Evolutionary conservation across 2,329 filamentous ascomycete species (phyloP).

Genomic region (Diaporthe longicolla): DNA sequence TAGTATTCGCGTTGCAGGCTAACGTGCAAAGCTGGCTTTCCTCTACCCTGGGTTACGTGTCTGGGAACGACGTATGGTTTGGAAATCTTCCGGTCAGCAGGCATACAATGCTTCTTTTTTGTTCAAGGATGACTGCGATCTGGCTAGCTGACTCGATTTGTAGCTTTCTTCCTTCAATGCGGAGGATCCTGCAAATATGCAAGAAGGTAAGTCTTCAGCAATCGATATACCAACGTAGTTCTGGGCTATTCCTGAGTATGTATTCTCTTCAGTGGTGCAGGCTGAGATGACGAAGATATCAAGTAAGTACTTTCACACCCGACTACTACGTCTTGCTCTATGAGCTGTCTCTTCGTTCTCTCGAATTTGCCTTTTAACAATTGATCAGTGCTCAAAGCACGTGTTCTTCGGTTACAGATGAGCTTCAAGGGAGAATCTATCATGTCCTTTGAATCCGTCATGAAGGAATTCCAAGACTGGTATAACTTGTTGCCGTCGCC

Average conservation of each 20-base stretch:
- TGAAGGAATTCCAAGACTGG: not conserved
- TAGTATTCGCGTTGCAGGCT: no score
- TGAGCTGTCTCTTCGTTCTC: not conserved
- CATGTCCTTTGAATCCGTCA: not conserved
- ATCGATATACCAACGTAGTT: not conserved
- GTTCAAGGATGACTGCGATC: not conserved
- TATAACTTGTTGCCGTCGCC: not conserved
- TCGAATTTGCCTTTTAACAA: not conserved
- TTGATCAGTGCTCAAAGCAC: not conserved
- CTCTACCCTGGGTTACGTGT: not conserved
- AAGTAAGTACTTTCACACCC: not conserved
- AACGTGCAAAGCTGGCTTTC: not conserved
- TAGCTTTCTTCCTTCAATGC: not conserved
- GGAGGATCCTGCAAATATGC: not conserved
- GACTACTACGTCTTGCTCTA: not conserved
- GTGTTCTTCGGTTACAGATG: not conserved
- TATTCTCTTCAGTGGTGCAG: not conserved
- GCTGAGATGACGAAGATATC: not conserved
- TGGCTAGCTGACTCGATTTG: not conserved
- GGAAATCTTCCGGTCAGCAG: not conserved
- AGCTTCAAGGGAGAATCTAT: not conserved
- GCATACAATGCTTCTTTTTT: not conserved
- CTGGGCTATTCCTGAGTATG: not conserved
- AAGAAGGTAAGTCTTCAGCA: not conserved
- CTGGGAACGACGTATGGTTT: not conserved